Evolutionary conservation across 2,329 filamentous ascomycete species (phyloP), one percentile per base, ranked within the genome.

Genomic region (Trichoderma brevicompactum): DNA sequence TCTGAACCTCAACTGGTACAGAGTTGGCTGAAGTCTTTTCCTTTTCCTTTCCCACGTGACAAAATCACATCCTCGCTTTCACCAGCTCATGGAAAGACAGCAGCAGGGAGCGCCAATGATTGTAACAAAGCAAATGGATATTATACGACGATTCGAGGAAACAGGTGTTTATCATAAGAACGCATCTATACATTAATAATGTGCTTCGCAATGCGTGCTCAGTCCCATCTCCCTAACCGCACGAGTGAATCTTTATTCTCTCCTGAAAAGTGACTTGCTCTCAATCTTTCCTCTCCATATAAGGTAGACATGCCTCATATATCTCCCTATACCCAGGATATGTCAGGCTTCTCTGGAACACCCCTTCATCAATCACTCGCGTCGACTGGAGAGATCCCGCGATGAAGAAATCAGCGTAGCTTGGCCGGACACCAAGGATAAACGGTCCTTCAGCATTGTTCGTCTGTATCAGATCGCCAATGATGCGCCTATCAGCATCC

Each of bases 291-390:
- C 34, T 63, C 40, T 63, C 49, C 60, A 54, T 46, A 23, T 46
- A 63, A 9, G 60, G 60, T 28, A 54, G 17, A 9, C 49, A 54
- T 23, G 49, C 60, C 49, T 63, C 60, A 9, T 63, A 63, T 7
- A 63, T 46, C 0, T 63, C 60, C 40, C 17, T 38, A 4, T 34
- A 38, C 0, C 60, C 60, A 17, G 60, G 60, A 4, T 43, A 19
- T 7, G 38, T 19, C 13, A 52, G 4, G 7, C 32, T 28, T 17
- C 60, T 44, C 28, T 28, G 17, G 1, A 63, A 63, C n/a, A 63
- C 49, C 2, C 28, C 49, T n/a, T 38, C 17, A 4, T 63, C 60
- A 44, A 63, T 46, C 13, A 44, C 40, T 4, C 32, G 54, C 0
- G 50, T 38, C 44, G 60, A 54, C 15, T 63, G 60, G 7, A 63